Evolutionary conservation across 1,284 basidiomycete species (phyloP).

Genomic region (Coniferiporia sulphurascens): DNA sequence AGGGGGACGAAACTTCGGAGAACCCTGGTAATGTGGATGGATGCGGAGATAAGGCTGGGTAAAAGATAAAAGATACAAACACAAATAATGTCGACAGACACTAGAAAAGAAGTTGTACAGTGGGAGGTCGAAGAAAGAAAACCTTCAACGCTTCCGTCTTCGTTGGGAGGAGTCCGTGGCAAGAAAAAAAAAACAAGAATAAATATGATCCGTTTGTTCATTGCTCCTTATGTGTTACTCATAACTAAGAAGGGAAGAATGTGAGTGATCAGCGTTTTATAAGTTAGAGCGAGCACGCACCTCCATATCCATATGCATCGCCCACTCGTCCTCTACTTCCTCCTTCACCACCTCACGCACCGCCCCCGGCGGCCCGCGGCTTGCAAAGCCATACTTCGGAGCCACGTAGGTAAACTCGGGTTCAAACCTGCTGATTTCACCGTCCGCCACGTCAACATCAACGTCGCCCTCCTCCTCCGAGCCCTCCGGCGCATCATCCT

Average conservation of each 20-base stretch:
- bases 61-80: not conserved
- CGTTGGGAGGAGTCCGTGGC: conserved; percentile 7
- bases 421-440: not conserved
- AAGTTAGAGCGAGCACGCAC: conserved; percentile 32
- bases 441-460: conserved; percentile 11
- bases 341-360: conserved; percentile 30
- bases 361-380: conserved; percentile 31
- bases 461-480: conserved; percentile 11
- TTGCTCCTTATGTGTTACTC: not conserved
- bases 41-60: not conserved
- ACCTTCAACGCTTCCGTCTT: not conserved
- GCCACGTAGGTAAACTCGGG: not conserved
- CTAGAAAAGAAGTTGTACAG: not conserved
- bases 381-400: not conserved
- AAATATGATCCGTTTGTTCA: not conserved
- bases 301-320: conserved; percentile 37
- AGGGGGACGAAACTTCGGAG: not conserved
- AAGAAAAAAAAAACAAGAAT: not conserved
- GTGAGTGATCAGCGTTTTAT: not conserved
- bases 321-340: conserved; percentile 37
- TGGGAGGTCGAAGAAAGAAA: not conserved
- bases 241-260: not conserved
- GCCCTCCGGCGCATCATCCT: conserved; percentile 16
- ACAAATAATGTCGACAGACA: not conserved
- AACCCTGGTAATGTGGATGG: not conserved